Base-by-base conservation (phyloP, 2,329 filamentous ascomycete species). In the Purpureocillium takamizusanense region DNA sequence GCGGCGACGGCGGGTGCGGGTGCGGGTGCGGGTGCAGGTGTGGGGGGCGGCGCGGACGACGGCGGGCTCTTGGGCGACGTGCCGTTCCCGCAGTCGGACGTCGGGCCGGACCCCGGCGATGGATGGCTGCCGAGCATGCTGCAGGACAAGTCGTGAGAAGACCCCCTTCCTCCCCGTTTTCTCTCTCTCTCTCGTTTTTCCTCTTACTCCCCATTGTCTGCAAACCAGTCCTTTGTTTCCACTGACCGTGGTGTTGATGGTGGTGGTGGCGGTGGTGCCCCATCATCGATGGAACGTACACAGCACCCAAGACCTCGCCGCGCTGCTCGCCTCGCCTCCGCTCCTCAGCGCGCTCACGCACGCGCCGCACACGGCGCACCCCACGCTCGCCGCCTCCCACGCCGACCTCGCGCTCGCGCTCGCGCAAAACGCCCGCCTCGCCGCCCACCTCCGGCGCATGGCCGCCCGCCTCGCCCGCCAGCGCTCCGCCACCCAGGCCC, bases 61-160 rank as follows among this genome's bases (percentile, higher is more conserved):
- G 18, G 46, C 44, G 16, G 39, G 39, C 14, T 40, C 51, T n/a
- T n/a, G n/a, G 12, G 42, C 46, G 31, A 46, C 15, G 27, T n/a
- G 23, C 44, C 44, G 11, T 15, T 40, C 3, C 31, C 43, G 6
- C 28, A 28, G 18, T 15, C 36, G 7, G 58, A 63, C 13, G 52
- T 58, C 2, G 62, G 69, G 31, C 63, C 69, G 3, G 78, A 81
- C 47, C 76, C 76, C 0, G 77, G 80, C 15, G 78, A 84, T 37
- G 74, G 80, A 45, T 95, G 88, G 88, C 69, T 95, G 3, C 88
- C 88, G 2, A 74, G 76, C 43, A 65, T 78, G 11, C 65, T 95
- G 2, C 76, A 84, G 53, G 84, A 92, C 53, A 94, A 92, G 66
- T 81, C 85, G 87, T 94, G 67, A 47, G 76, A n/a, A n/a, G n/a